Conservation (phyloP, 495 filamentous ascomycete genomes). For the Chaetomium cochliodes region DNA sequence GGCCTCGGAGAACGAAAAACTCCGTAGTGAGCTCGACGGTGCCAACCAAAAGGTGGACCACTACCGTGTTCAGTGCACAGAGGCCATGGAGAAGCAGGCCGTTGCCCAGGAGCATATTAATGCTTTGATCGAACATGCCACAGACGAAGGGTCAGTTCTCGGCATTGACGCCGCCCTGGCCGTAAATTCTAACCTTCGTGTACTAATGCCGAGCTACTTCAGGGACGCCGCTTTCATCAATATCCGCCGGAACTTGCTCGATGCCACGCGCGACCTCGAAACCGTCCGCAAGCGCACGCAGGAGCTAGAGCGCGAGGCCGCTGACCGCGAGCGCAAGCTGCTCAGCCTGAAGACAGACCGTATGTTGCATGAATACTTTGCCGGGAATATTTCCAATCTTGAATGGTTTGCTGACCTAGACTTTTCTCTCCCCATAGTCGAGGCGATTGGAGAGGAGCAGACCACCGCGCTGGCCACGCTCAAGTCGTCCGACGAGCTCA, state of each 20-base stretch:
- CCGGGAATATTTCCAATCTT: slow-evolving; percentile 2
- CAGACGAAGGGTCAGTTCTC: slow-evolving; percentile 51
- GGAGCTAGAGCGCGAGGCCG: slow-evolving; percentile 46
- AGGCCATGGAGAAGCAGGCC: slow-evolving; percentile 51
- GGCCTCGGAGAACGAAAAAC: slow-evolving; percentile 49
- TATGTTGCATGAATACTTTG: slow-evolving; percentile 26
- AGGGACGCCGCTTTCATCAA: slow-evolving; percentile 41
- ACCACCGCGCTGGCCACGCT: slow-evolving; percentile 49
- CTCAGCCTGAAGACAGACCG: slow-evolving; percentile 40
- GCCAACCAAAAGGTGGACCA: slow-evolving; percentile 39
- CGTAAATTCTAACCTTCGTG: slow-evolving; percentile 29
- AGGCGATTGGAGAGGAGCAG: slow-evolving; percentile 49
- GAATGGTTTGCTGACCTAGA: slow-evolving; percentile 8
- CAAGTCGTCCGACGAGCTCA: slow-evolving; percentile 53
- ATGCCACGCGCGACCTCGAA: slow-evolving; percentile 36
- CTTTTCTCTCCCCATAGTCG: slow-evolving; percentile 36
- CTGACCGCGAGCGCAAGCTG: slow-evolving; percentile 49
- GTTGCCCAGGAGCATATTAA: slow-evolving; percentile 52
- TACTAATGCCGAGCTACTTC: slow-evolving; percentile 43
- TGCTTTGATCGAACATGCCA: slow-evolving; percentile 46
- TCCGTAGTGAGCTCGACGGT: slow-evolving; percentile 51
- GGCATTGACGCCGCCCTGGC: slow-evolving; percentile 24
- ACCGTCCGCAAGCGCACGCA: slow-evolving; percentile 41
- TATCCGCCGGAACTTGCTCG: slow-evolving; percentile 39
- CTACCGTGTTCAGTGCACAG: slow-evolving; percentile 47